phyloP scores from a whole-genome alignment of 208 protist species.

The Novymonas esmeraldas region DNA sequence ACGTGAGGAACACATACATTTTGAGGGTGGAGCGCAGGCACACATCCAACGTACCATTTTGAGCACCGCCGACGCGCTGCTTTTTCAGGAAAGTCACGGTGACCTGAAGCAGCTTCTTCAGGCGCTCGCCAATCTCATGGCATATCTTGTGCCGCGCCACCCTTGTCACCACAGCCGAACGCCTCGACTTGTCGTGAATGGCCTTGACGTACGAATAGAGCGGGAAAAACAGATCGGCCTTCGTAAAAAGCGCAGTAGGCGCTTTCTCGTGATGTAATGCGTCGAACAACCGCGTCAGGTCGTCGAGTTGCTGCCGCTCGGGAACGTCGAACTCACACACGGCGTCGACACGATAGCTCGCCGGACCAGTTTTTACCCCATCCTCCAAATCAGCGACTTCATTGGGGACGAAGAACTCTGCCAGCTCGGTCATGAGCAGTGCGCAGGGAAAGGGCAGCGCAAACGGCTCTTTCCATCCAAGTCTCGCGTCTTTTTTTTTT shows the following conservation, averaged over 20 bases:
- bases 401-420: constrained; percentile 83
- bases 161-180: constrained; percentile 39
- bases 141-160: constrained; percentile 87
- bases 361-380: constrained; percentile 33
- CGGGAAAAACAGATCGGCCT: constrained; percentile 64
- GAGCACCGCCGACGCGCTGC: constrained; percentile 1
- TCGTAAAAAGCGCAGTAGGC: constrained; percentile 79
- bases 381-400: constrained; percentile 65
- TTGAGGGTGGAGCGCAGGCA: constrained; percentile 86
- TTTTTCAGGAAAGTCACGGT: constrained; percentile 67
- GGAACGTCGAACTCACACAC: constrained; percentile 76
- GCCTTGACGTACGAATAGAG: constrained; percentile 82
- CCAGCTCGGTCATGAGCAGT: constrained; percentile 40
- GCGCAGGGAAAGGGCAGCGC: no score
- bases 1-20: constrained; percentile 86
- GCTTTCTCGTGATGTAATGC: constrained; percentile 81
- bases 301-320: constrained; percentile 74
- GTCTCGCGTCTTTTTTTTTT: no score
- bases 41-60: constrained; percentile 51
- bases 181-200: constrained; percentile 40
- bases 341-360: constrained; percentile 61
- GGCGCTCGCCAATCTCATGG: constrained; percentile 80
- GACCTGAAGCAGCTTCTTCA: constrained; percentile 88
- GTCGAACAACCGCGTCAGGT: constrained; percentile 82
- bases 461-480: no score